Conservation (phyloP, 2,329 filamentous ascomycete species). For the Aspergillus eucalypticola region DNA sequence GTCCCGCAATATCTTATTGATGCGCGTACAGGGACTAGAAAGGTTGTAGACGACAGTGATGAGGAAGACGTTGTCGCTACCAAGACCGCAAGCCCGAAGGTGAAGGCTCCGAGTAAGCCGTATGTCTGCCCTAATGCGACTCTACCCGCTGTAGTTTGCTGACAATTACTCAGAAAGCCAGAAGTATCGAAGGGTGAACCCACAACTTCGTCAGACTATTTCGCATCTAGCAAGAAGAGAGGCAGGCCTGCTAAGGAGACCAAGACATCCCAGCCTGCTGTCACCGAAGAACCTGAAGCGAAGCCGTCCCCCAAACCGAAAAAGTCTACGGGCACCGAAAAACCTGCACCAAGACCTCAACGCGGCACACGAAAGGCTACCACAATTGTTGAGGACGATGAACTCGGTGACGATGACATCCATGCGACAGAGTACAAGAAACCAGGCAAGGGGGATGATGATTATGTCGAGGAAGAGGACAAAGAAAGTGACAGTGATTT, state of each 20-base stretch:
- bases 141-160: constrained; percentile 1
- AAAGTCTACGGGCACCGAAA: constrained; percentile 51
- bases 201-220: constrained; percentile 65
- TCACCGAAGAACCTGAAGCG: neutral
- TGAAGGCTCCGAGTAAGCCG: constrained; percentile 48
- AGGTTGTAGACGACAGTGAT: constrained; percentile 77
- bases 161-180: constrained; percentile 43
- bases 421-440: constrained; percentile 72
- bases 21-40: constrained; percentile 52
- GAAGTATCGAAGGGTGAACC: constrained; percentile 55
- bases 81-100: constrained; percentile 41
- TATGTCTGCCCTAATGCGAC: constrained; percentile 37
- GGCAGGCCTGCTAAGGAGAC: constrained; percentile 41
- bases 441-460: constrained; percentile 62
- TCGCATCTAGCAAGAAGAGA: constrained; percentile 59
- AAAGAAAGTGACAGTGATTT: constrained; percentile 57
- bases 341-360: constrained; percentile 18
- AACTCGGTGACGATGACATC: constrained; percentile 76
- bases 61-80: constrained; percentile 59
- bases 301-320: constrained; percentile 33
- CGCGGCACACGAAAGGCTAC: constrained; percentile 33
- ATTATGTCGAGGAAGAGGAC: constrained; percentile 66
- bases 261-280: constrained; percentile 17
- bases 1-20: neutral
- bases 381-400: constrained; percentile 60